Conservation (phyloP, 352 stramenopile genomes). For the Phytophthora cryptogea region DNA sequence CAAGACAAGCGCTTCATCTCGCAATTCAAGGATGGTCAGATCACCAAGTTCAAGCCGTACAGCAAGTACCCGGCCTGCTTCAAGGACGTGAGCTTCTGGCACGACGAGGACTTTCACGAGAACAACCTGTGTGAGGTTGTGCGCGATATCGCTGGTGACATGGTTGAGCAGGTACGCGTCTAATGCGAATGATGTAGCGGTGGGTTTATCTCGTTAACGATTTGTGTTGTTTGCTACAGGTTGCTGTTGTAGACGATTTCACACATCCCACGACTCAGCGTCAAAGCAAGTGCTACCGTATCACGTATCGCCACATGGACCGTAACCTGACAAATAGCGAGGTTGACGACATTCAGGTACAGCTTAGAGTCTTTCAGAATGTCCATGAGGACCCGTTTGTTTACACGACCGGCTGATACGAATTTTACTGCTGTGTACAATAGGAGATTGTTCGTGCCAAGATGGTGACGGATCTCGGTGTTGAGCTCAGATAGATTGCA, state of each 20-base stretch:
- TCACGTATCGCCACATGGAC: conserved; percentile 99
- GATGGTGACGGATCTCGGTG: conserved; percentile 75
- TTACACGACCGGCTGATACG: background rate
- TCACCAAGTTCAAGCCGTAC: conserved; percentile 98
- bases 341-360: conserved; percentile 96
- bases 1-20: conserved; percentile 94
- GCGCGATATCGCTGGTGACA: conserved; percentile 94
- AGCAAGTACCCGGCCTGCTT: conserved; percentile 98
- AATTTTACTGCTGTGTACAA: background rate
- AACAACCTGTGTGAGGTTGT: conserved; percentile 99
- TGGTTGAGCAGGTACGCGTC: conserved; percentile 92
- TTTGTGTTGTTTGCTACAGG: conserved; percentile 18
- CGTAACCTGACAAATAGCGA: conserved; percentile 99
- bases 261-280: conserved; percentile 96
- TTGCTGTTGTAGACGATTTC: conserved; percentile 96
- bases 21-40: conserved; percentile 92
- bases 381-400: background rate
- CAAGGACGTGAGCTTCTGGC: conserved; percentile 99
- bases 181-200: background rate
- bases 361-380: background rate
- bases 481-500: conserved; percentile 90
- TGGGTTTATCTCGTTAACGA: conserved; percentile 2
- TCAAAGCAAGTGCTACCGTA: conserved; percentile 97
- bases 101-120: conserved; percentile 87
- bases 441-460: conserved; percentile 76